Percentiles rank a stretch among this genome's conserved stretches.
Evolutionary conservation across 352 stramenopile species (phyloP).

Genomic region (Globisporangium nodosum): DNA sequence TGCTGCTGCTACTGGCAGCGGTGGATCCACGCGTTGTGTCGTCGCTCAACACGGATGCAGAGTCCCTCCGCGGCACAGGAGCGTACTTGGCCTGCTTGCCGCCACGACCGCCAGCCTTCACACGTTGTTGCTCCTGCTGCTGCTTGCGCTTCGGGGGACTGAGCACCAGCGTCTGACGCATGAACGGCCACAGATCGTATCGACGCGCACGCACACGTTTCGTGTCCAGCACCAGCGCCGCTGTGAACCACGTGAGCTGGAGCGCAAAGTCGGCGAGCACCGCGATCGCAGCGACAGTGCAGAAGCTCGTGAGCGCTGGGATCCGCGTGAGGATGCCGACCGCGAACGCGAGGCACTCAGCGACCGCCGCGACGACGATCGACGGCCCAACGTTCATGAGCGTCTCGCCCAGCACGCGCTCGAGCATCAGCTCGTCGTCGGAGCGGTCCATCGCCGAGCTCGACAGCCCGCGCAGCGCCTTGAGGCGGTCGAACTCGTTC

Average conservation of each 20-base stretch:
- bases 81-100: background rate
- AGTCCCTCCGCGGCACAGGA: background rate
- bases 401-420: slow-evolving; percentile 67
- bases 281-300: slow-evolving; percentile 74
- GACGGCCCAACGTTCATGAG: slow-evolving; percentile 81
- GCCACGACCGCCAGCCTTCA: background rate
- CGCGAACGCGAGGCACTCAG: slow-evolving; percentile 77
- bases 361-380: slow-evolving; percentile 80
- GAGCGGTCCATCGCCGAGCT: slow-evolving; percentile 19
- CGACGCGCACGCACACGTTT: slow-evolving; percentile 56
- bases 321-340: slow-evolving; percentile 84
- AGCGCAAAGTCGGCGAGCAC: slow-evolving; percentile 77
- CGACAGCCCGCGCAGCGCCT: slow-evolving; percentile 32
- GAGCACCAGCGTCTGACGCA: slow-evolving; percentile 47
- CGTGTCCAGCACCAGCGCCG: slow-evolving; percentile 71
- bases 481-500: slow-evolving; percentile 79
- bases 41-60: background rate
- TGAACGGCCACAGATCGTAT: slow-evolving; percentile 67
- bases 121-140: slow-evolving; percentile 7
- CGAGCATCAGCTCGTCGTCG: slow-evolving; percentile 41
- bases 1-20: slow-evolving; percentile 1
- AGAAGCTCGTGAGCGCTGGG: slow-evolving; percentile 84
- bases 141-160: slow-evolving; percentile 25
- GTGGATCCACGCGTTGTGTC: background rate
- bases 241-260: slow-evolving; percentile 87